These are phyloP conservation scores for Plasmodium coatneyi DNA, from an alignment of 169 alveolate genomes.

Conservation along the genomic window DNA sequence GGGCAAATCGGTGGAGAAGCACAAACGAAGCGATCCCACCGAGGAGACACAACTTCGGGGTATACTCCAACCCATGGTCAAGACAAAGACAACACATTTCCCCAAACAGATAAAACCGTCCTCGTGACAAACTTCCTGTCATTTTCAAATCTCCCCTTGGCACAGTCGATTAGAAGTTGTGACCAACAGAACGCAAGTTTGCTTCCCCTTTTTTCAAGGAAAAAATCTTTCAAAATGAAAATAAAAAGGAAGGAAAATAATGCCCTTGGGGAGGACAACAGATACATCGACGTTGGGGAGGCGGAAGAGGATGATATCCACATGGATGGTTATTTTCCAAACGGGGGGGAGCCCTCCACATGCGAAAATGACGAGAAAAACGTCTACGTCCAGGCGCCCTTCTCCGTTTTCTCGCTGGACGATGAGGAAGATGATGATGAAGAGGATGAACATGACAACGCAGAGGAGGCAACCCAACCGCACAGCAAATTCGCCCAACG, in stretches of 20 bases:
- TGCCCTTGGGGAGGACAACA: background rate
- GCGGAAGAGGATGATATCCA: background rate
- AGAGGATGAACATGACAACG: background rate
- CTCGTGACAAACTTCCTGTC: constrained; percentile 56
- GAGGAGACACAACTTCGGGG: background rate
- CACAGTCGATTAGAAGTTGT: constrained; percentile 16
- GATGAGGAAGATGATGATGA: background rate
- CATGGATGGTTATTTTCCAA: background rate
- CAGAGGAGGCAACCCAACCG: background rate
- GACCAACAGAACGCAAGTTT: constrained; percentile 25
- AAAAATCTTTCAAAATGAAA: constrained; percentile 74
- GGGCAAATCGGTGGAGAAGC: background rate
- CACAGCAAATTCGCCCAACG: background rate
- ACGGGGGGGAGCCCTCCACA: background rate
- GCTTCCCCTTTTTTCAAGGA: constrained; percentile 57
- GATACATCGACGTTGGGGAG: constrained; percentile 26
- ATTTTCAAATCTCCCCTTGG: constrained; percentile 32
- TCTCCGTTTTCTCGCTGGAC: constrained; percentile 42
- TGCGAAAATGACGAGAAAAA: background rate
- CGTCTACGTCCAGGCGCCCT: constrained; percentile 49
- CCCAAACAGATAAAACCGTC: background rate
- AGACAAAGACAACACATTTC: background rate
- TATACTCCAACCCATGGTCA: background rate
- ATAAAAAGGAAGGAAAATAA: constrained; percentile 20
- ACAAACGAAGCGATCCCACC: background rate